Percentiles rank a stretch among this genome's conserved stretches.
phyloP scores from a whole-genome alignment of 1,139 yeast genomes.

The Williopsis jadinii region DNA sequence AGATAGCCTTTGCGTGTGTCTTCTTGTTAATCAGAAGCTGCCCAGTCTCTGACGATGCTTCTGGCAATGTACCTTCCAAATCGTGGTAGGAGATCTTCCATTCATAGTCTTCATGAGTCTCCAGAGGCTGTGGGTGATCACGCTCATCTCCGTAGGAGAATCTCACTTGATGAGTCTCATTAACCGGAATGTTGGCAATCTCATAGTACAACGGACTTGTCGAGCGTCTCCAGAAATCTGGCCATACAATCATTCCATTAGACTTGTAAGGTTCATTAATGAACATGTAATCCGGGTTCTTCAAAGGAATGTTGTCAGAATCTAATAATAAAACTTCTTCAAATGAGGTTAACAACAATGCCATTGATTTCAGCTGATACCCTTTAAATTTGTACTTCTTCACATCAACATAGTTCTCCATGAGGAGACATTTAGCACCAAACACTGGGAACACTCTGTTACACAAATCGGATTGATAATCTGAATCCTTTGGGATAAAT shows the following conservation, averaged over 20 bases:
- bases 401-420: constrained; percentile 9
- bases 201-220: constrained; percentile 60
- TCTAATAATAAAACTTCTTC: constrained; percentile 54
- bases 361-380: constrained; percentile 27
- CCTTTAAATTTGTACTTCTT: constrained; percentile 9
- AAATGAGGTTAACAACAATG: constrained; percentile 59
- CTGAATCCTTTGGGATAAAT: constrained; percentile 3
- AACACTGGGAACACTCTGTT: constrained; percentile 36
- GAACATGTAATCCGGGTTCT: constrained; percentile 46
- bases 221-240: constrained; percentile 72
- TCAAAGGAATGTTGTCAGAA: constrained; percentile 63
- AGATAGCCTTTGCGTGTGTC: constrained; percentile 53
- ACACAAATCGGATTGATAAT: constrained; percentile 35
- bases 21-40: constrained; percentile 62
- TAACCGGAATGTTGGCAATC: constrained; percentile 40
- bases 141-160: constrained; percentile 30
- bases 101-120: background rate
- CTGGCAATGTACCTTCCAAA: constrained; percentile 63
- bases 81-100: constrained; percentile 62
- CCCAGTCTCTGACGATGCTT: constrained; percentile 77
- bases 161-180: constrained; percentile 1
- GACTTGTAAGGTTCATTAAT: constrained; percentile 42
- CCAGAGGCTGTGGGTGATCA: constrained; percentile 10
- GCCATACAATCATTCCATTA: constrained; percentile 65
- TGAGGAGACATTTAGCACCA: constrained; percentile 6